Evolutionary conservation across 441 rosid species (phyloP).

Genomic region (Raphanus hybrid): DNA sequence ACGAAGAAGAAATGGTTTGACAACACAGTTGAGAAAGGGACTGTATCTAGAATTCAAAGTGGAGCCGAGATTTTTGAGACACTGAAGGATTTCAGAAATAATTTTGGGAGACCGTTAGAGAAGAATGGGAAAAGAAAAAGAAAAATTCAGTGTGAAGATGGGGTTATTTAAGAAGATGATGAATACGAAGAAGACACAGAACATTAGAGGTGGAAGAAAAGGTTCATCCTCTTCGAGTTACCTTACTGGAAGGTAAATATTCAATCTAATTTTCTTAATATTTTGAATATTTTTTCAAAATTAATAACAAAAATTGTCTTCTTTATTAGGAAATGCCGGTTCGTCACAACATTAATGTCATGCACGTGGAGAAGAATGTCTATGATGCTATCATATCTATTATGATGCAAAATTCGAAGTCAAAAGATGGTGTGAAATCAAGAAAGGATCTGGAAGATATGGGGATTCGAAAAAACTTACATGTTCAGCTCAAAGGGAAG

Average conservation of each 20-base stretch:
- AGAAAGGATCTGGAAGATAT: background rate
- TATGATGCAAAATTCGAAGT: background rate
- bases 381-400: background rate
- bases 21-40: background rate
- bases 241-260: background rate
- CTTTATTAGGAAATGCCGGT: background rate
- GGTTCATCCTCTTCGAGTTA: background rate
- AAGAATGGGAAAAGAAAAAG: background rate
- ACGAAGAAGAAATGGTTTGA: background rate
- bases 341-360: background rate
- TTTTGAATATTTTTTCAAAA: background rate
- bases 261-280: background rate
- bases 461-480: background rate
- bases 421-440: slow-evolving; percentile 1
- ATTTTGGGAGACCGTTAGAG: background rate
- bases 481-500: background rate
- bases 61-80: background rate
- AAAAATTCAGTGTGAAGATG: background rate
- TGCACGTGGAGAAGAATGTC: background rate
- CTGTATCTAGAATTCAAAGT: background rate
- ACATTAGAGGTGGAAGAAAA: background rate
- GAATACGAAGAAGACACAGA: background rate
- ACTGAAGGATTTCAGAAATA: background rate
- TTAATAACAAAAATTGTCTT: background rate
- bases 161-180: background rate